Evolutionary conservation across 2,329 filamentous ascomycete genomes (phyloP).

Genomic region (Talaromyces sp.): DNA sequence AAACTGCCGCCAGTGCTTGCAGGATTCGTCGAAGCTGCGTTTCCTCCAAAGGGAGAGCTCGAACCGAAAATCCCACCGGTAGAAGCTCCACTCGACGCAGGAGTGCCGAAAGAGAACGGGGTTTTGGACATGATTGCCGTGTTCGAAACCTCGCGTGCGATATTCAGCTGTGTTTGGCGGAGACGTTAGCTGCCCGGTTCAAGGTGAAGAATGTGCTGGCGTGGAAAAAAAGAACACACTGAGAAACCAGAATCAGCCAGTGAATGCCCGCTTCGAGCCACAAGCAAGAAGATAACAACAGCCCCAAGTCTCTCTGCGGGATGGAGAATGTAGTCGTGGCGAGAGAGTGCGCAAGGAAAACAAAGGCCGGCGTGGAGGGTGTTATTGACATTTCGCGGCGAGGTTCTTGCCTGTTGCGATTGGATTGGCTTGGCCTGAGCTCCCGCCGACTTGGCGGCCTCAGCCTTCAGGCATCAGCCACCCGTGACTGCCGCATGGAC

Average conservation of each 20-base stretch:
- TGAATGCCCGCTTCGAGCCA: background rate
- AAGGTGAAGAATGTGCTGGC: background rate
- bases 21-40: slow-evolving; percentile 21
- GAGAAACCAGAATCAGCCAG: background rate
- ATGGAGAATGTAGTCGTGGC: background rate
- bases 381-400: background rate
- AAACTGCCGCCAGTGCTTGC: slow-evolving; percentile 26
- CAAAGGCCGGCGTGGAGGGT: background rate
- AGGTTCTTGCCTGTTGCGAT: background rate
- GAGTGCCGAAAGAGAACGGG: slow-evolving; percentile 33
- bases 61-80: slow-evolving; percentile 29
- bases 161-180: background rate
- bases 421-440: slow-evolving; percentile 6
- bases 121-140: slow-evolving; percentile 25
- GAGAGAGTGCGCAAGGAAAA: background rate
- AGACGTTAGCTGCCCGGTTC: background rate
- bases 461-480: slow-evolving; percentile 10
- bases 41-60: slow-evolving; percentile 26
- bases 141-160: background rate
- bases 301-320: background rate
- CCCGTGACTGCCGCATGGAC: slow-evolving; percentile 4
- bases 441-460: slow-evolving; percentile 5
- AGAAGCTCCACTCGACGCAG: slow-evolving; percentile 29
- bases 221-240: background rate
- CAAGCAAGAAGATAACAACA: background rate